Conservation (phyloP, 2,329 filamentous ascomycete species). For the Cladobotryum protrusum region DNA sequence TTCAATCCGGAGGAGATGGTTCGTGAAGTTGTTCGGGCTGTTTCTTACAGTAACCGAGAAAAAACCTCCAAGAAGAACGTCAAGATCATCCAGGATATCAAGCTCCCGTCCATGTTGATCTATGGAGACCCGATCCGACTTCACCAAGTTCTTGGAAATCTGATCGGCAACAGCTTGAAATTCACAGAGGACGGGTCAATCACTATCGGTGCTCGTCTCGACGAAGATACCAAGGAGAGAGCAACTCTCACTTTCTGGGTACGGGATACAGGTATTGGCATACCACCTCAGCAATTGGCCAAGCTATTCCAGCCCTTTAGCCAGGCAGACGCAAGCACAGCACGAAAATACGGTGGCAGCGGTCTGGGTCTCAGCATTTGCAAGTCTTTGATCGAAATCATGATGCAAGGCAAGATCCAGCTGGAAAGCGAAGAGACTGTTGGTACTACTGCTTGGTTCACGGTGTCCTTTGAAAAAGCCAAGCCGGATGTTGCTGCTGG, state of each 20-base stretch:
- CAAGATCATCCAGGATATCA: slow-evolving; percentile 63
- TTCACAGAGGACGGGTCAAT: slow-evolving; percentile 85
- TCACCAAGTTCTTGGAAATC: slow-evolving; percentile 68
- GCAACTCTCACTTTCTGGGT: slow-evolving; percentile 80
- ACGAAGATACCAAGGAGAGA: slow-evolving; percentile 62
- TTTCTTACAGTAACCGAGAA: slow-evolving; percentile 59
- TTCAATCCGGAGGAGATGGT: slow-evolving; percentile 64
- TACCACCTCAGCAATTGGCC: slow-evolving; percentile 71
- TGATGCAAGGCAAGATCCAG: slow-evolving; percentile 81
- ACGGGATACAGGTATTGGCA: slow-evolving; percentile 85
- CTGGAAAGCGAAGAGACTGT: slow-evolving; percentile 69
- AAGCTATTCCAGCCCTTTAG: slow-evolving; percentile 91
- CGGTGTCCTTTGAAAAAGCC: slow-evolving; percentile 79
- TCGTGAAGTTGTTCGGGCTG: slow-evolving; percentile 58
- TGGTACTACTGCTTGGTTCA: slow-evolving; percentile 72
- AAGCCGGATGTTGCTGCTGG: slow-evolving; percentile 53
- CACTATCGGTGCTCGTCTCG: slow-evolving; percentile 70
- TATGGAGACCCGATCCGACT: slow-evolving; percentile 61
- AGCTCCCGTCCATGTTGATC: slow-evolving; percentile 65
- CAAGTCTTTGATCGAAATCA: slow-evolving; percentile 87
- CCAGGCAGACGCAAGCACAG: slow-evolving; percentile 85
- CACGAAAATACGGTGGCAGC: slow-evolving; percentile 85
- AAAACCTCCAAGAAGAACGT: slow-evolving; percentile 58
- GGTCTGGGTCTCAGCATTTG: slow-evolving; percentile 89
- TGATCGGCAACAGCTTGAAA: slow-evolving; percentile 89